Base-by-base conservation (phyloP, 2,329 filamentous ascomycete genomes). In the Alternaria novae-zelandiae region DNA sequence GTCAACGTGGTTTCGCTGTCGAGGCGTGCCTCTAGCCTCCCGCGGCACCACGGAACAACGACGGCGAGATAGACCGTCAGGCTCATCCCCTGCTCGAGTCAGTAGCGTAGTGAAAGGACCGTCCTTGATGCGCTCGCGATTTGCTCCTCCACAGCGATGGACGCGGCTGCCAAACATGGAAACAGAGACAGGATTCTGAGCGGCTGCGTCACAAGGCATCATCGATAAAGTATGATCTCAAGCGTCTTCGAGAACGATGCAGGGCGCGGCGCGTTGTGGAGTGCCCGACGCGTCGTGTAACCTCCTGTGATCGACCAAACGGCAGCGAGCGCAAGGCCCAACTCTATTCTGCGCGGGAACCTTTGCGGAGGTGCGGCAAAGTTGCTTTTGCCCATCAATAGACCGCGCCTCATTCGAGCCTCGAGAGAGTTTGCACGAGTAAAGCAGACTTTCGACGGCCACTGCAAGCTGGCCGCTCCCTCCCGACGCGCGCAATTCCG, bases 11-110 rank as follows among this genome's bases (percentile, higher is more conserved):
- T 74, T 71, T 70, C 59, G 66, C 60, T 70, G 60, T 68, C 65
- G 66, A 70, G 59, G 67, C 67, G 61, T 67, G 61, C 70, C 66
- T 72, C 70, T 78, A 77, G 75, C 67, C 73, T 67, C 66, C 67
- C 70, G 70, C 71, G 73, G 74, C 69, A 71, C 57, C 55, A 67
- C 70, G 74, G 72, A 71, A 70, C 68, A 66, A 61, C 59, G 62
- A 65, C 71, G 64, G 73, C 70, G 68, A 66, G 56, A 63, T 63
- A 61, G 63, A 47, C 67, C 65, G 67, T 57, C 67, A 46, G 64
- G 66, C 66, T 63, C 63, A 64, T 65, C 56, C 63, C 59, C 51
- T 54, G 26, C 47, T 64, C 61, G 71, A 71, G 64, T 73, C 70
- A 68, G 64, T 54, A 44, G 61, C 58, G 54, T 54, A 54, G 59